phyloP scores from a whole-genome alignment of 208 protist genomes.

The Trypanosoma platydactyli region DNA sequence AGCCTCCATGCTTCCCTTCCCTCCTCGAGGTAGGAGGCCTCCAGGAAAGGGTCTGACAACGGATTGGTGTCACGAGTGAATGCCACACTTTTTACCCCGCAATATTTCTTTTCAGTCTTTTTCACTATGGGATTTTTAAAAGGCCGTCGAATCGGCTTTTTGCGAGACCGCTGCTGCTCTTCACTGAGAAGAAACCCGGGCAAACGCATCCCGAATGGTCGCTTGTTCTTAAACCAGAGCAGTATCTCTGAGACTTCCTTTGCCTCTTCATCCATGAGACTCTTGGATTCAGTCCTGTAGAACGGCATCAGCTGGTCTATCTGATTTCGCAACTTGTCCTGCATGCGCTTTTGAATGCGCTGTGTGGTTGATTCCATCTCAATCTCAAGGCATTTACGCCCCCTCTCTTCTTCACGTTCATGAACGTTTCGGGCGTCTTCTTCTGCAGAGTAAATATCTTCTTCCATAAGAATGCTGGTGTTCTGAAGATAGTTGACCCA shows the following conservation, averaged over 20 bases:
- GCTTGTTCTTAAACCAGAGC: slow-evolving; percentile 47
- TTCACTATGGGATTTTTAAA: neutral
- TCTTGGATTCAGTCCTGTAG: slow-evolving; percentile 30
- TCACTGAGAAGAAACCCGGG: slow-evolving; percentile 34
- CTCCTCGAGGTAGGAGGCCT: slow-evolving; percentile 31
- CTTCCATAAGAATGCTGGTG: slow-evolving; percentile 23
- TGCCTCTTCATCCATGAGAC: slow-evolving; percentile 43
- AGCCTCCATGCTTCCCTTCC: slow-evolving; percentile 35
- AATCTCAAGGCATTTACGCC: slow-evolving; percentile 38
- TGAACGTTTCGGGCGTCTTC: slow-evolving; percentile 32
- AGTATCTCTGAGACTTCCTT: slow-evolving; percentile 36
- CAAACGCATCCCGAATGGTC: slow-evolving; percentile 47
- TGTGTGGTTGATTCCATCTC: slow-evolving; percentile 33
- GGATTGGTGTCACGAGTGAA: neutral
- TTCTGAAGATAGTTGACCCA: slow-evolving; percentile 34
- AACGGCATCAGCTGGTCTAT: slow-evolving; percentile 41
- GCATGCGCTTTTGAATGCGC: slow-evolving; percentile 39
- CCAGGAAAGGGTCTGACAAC: slow-evolving; percentile 20
- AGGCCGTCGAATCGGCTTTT: neutral
- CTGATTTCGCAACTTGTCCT: slow-evolving; percentile 31
- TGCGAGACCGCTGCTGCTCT: slow-evolving; percentile 32
- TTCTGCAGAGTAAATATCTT: slow-evolving; percentile 28
- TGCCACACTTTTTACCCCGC: too few species aligned
- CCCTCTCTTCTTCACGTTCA: slow-evolving; percentile 33
- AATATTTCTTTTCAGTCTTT: too few species aligned